Evolutionary conservation across 139 green algal species (phyloP), one percentile per base, ranked within the genome.

Genomic region (Edaphochlamys debaryana): DNA sequence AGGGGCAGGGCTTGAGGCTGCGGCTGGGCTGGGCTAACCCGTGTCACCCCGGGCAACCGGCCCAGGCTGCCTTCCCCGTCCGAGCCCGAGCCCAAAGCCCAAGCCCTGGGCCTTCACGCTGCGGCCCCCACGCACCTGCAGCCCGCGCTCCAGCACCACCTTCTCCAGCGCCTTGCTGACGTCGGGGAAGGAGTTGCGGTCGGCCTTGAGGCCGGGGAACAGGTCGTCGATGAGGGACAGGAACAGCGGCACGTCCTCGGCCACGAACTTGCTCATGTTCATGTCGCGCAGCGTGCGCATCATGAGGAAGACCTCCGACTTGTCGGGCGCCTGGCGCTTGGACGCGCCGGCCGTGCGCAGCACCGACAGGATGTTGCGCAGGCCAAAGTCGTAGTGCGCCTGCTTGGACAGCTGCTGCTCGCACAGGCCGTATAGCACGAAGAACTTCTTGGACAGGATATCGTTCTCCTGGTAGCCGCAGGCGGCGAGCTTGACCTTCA

Each of bases 191-290:
- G 85, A 84, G 37, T 91, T 89, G 27, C 94, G 89, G 42, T 98
- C 94, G 29, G 92, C 94, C 85, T 87, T 89, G 78, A 90, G 67
- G 75, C 82, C 89, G 38, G 96, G 96, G 90, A 99, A 99, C 48
- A 99, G 88, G 87, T 99, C 96, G 71, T 98, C 93, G 72, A 99
- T 96, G 50, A 99, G 92, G 30, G 92, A 95, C 69, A 98, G 89
- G 91, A 99, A 99, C 23, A 99, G 92, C 3, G 96, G 96, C 79
- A 98, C 94, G 71, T 99, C 96, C 88, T 99, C 96, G 7, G 96
- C 96, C 80, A 98, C 95, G 86, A 98, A 98, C 91, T 99, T 99
- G 92, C 87, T 95, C 93, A 98, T 98, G 91, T 99, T 99, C 96
- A 99, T 98, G 91, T 99, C 96, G 42, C 87, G 84, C 79, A 91